Conservation (phyloP, 1,284 basidiomycete species). For the Cutaneotrichosporon daszewskae region DNA sequence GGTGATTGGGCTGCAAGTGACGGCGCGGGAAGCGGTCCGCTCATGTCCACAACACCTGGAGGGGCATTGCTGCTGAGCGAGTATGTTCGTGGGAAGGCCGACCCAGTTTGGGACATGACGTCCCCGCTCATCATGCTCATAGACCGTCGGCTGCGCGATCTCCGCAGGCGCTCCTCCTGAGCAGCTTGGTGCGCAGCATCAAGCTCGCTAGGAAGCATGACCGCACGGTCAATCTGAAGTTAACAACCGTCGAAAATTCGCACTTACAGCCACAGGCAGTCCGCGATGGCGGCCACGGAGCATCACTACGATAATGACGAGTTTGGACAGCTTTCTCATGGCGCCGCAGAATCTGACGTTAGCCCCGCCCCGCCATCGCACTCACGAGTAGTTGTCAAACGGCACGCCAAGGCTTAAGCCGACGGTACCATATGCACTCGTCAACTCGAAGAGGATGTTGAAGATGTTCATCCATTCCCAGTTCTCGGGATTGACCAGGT, state of each 20-base stretch:
- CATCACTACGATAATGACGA: slow-evolving; percentile 40
- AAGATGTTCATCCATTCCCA: slow-evolving; percentile 73
- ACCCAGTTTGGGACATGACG: slow-evolving; percentile 9
- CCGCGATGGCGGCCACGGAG: slow-evolving; percentile 42
- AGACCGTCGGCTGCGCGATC: slow-evolving; percentile 8
- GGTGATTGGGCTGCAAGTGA: too few species aligned
- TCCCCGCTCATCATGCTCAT: not conserved
- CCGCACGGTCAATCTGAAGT: slow-evolving; percentile 44
- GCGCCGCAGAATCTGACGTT: slow-evolving; percentile 23
- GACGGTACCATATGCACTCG: slow-evolving; percentile 87
- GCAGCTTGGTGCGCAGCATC: slow-evolving; percentile 37
- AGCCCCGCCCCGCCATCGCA: not conserved
- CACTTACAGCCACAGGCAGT: slow-evolving; percentile 29
- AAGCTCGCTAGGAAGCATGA: slow-evolving; percentile 46
- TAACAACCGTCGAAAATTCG: not conserved
- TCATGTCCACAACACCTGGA: too few species aligned
- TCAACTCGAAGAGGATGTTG: slow-evolving; percentile 54
- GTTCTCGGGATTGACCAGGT: slow-evolving; percentile 55
- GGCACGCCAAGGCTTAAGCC: slow-evolving; percentile 74
- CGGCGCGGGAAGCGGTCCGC: too few species aligned
- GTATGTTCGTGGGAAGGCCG: too few species aligned
- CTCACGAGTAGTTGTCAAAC: slow-evolving; percentile 48
- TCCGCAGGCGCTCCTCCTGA: slow-evolving; percentile 28
- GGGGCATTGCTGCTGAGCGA: too few species aligned
- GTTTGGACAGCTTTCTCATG: slow-evolving; percentile 36